Base-by-base conservation (phyloP, 352 stramenopile species). In the Phytophthora quininea region DNA sequence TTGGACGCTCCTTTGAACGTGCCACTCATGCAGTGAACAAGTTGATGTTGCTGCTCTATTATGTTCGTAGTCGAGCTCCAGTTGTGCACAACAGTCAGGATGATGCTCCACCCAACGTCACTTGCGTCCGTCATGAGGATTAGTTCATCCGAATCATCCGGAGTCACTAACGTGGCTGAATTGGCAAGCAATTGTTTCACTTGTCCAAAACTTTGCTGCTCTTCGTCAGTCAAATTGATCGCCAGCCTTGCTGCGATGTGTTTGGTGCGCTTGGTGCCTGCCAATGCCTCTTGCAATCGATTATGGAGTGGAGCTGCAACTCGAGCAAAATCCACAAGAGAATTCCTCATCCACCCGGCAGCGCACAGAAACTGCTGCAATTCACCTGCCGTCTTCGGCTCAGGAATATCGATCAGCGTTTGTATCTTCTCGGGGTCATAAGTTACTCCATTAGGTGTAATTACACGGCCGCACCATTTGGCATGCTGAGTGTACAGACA, bases 1-100 rank as follows among this genome's bases (percentile, higher is more conserved):
- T 43, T 50, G 19, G 55, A 62, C 5, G 55, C 43, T 3, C 33
- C 46, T 15, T 29, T 19, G 42, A 56, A 50, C 4, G 46, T 51
- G 2, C 37, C 57, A 54, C 57, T 57, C 35, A 64, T 50, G 12
- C 57, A 64, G 35, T 46, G 14, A 1, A 57, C 3, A 1, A 64
- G 37, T 2, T 3, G 7, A 29, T 45, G 48, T 2, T 54, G 5
- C 10, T 54, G 45, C 1, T 61, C 42, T 3, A 2, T 12, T 2
- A 49, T 33, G 14, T 6, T 2, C 11, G 27, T 40, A 11, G 6
- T 6, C 6, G 6, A 6, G 35, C 10, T 40, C 35, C 35, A 40
- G 10, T 40, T 11, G 6, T 11, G 6, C 35, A 40, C 35, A 6
- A 6, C 6, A 11, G 35, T 40, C 35, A 40, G 10, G 6, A 40